Conservation (phyloP, 345 rosid species). For the Mallotus nudiflorus region DNA sequence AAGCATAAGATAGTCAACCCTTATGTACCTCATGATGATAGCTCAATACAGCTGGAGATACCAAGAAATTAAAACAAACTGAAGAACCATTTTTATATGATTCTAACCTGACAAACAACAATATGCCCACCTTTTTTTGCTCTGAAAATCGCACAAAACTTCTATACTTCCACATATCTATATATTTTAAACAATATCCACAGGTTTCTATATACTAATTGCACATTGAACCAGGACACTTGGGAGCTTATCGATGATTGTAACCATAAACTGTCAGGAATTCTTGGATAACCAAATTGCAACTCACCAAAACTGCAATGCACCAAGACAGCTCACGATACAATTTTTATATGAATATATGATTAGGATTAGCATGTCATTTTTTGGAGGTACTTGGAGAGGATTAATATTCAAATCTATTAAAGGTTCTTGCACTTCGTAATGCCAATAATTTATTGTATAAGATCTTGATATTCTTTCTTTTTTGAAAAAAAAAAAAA, state of each 20-base stretch:
- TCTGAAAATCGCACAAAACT: constrained; percentile 18
- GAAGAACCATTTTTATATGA: constrained; percentile 15
- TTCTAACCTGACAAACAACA: constrained; percentile 44
- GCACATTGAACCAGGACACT: constrained; percentile 28
- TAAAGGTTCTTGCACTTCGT: neutral
- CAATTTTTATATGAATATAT: neutral
- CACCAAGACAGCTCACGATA: constrained; percentile 1
- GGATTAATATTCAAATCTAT: neutral
- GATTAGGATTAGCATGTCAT: constrained; percentile 2
- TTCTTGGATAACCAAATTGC: constrained; percentile 4
- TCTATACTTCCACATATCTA: neutral
- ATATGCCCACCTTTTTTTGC: constrained; percentile 23
- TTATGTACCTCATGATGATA: constrained; percentile 21
- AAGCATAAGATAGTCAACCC: constrained; percentile 29
- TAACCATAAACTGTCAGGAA: constrained; percentile 1
- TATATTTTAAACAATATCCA: constrained; percentile 4
- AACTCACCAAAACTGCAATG: neutral
- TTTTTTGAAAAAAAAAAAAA: no score
- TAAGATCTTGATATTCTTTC: constrained; percentile 12
- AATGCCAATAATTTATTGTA: neutral
- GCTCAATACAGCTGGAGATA: constrained; percentile 58
- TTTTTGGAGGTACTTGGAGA: neutral
- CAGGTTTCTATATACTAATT: constrained; percentile 19
- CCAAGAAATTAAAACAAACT: constrained; percentile 22
- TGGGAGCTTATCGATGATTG: neutral